These are phyloP conservation scores for Pseudocercospora cruenta DNA, from an alignment of 2,329 filamentous ascomycete species.

Conservation along the genomic window DNA sequence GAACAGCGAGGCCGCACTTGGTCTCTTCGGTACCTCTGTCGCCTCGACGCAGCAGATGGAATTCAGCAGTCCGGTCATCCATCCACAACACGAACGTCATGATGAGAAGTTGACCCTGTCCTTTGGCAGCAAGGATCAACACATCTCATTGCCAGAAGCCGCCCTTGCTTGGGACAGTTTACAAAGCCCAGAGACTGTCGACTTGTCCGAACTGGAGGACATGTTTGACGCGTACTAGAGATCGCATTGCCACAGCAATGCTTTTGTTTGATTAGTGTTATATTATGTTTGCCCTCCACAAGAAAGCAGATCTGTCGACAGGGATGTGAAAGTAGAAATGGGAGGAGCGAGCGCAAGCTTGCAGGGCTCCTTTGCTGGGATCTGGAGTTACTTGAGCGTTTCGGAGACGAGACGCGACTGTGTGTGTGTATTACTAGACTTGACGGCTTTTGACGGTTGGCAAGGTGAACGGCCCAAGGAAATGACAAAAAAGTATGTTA, in stretches of 20 bases:
- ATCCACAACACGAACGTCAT: constrained; percentile 37
- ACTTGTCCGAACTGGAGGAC: constrained; percentile 89
- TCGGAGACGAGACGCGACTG: neutral
- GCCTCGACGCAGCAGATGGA: constrained; percentile 46
- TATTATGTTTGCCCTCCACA: neutral
- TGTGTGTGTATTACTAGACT: constrained; percentile 8
- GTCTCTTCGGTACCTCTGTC: constrained; percentile 54
- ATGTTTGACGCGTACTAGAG: constrained; percentile 66
- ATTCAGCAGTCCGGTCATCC: constrained; percentile 53
- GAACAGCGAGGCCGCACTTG: constrained; percentile 54
- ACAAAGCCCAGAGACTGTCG: constrained; percentile 81
- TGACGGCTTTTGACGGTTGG: neutral
- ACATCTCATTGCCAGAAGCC: constrained; percentile 32
- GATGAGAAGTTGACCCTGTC: constrained; percentile 29
- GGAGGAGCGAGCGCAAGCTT: constrained; percentile 5
- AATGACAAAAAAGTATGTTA: constrained; percentile 3
- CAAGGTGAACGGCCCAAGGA: neutral
- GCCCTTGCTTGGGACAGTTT: constrained; percentile 43
- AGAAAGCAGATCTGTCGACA: constrained; percentile 5
- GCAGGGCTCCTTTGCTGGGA: neutral
- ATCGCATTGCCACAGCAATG: neutral
- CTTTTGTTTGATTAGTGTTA: constrained; percentile 4
- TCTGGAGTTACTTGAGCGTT: constrained; percentile 4
- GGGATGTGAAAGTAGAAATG: constrained; percentile 9
- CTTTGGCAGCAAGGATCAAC: constrained; percentile 24